These are phyloP conservation scores for Annulohypoxylon maeteangense DNA, from an alignment of 495 filamentous ascomycete species.

Conservation along the genomic window DNA sequence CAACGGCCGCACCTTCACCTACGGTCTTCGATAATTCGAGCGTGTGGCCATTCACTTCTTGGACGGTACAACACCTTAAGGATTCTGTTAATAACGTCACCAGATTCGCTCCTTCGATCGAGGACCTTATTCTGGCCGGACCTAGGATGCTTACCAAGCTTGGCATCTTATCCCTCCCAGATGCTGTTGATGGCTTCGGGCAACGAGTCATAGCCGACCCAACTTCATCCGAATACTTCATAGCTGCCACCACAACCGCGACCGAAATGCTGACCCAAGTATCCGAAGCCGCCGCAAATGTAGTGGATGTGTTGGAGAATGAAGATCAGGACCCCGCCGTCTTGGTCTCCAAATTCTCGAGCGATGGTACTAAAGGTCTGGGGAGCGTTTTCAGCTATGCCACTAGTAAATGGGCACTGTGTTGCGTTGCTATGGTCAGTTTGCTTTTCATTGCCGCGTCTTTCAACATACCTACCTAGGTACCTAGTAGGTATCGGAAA, in stretches of 20 bases:
- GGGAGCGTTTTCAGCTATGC: constrained; percentile 90
- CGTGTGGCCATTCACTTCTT: constrained; percentile 58
- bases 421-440: constrained; percentile 75
- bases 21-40: constrained; percentile 52
- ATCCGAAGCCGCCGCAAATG: constrained; percentile 47
- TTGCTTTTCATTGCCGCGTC: neutral
- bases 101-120: constrained; percentile 56
- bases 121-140: constrained; percentile 68
- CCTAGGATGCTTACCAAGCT: constrained; percentile 72
- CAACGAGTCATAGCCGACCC: constrained; percentile 70
- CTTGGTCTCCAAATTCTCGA: constrained; percentile 58
- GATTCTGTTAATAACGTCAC: constrained; percentile 58
- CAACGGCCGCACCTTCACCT: constrained; percentile 34
- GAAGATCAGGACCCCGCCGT: constrained; percentile 52
- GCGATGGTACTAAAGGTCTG: constrained; percentile 67
- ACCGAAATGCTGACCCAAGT: constrained; percentile 52
- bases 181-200: constrained; percentile 70
- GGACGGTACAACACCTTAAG: constrained; percentile 56
- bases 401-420: constrained; percentile 92
- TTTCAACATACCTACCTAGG: too few species aligned
- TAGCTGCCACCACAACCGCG: constrained; percentile 43
- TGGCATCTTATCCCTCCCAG: constrained; percentile 68
- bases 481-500: constrained; percentile 32
- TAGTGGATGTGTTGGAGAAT: constrained; percentile 39
- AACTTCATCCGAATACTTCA: constrained; percentile 55